These are phyloP conservation scores for Sphaerulina vaccinii DNA, from an alignment of 2,329 filamentous ascomycete genomes.

Conservation along the genomic window DNA sequence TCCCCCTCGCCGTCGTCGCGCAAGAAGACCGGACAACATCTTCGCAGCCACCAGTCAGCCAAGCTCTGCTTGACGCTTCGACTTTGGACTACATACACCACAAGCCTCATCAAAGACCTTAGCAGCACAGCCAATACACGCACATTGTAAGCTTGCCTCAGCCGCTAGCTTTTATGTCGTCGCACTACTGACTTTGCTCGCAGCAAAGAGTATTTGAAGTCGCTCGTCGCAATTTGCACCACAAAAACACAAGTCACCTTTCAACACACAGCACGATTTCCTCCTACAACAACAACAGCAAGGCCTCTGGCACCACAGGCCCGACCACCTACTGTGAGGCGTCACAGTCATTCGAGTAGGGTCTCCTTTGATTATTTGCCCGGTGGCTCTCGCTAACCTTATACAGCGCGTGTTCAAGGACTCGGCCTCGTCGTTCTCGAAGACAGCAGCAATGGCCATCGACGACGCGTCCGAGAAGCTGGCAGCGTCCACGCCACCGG, in stretches of 20 bases:
- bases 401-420: too few relatives aligned
- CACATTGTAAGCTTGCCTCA: background rate
- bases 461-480: conserved; percentile 44
- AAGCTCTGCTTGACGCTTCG: too few relatives aligned
- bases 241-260: background rate
- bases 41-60: too few relatives aligned
- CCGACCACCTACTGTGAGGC: too few relatives aligned
- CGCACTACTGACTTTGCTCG: background rate
- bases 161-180: background rate
- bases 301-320: background rate
- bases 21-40: too few relatives aligned
- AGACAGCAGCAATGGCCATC: conserved; percentile 39
- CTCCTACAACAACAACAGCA: background rate
- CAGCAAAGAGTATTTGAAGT: background rate
- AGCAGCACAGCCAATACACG: background rate
- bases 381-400: too few relatives aligned
- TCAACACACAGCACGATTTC: background rate
- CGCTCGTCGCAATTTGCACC: background rate
- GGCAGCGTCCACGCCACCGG: conserved; percentile 66
- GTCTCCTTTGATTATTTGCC: too few relatives aligned
- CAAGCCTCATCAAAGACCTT: background rate
- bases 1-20: too few relatives aligned
- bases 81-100: background rate
- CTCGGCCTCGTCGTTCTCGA: conserved; percentile 42
- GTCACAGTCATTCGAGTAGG: too few relatives aligned